These are phyloP conservation scores for Zygotorulaspora mrakii DNA, from an alignment of 1,139 yeast species.

Conservation along the genomic window DNA sequence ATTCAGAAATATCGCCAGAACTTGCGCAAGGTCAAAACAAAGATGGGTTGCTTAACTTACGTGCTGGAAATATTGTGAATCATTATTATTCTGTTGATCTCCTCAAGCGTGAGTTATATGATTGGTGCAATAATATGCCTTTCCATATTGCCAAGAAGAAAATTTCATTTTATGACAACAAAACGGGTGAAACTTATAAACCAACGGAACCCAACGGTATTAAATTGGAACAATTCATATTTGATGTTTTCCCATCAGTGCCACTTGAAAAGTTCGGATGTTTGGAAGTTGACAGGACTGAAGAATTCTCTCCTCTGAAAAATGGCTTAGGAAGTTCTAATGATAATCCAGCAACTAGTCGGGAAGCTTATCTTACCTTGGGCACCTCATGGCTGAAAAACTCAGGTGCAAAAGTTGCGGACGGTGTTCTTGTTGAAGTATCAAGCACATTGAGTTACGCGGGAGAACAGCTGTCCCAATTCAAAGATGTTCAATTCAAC, in stretches of 20 bases:
- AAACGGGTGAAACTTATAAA: constrained; percentile 47
- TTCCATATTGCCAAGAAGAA: constrained; percentile 93
- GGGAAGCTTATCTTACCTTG: constrained; percentile 58
- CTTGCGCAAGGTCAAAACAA: constrained; percentile 62
- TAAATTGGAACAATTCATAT: constrained; percentile 93
- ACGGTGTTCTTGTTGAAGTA: constrained; percentile 66
- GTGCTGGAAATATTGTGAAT: constrained; percentile 97
- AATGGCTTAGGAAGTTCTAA: constrained; percentile 78
- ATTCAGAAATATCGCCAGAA: constrained; percentile 79
- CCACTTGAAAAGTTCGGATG: constrained; percentile 77
- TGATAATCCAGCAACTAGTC: constrained; percentile 85
- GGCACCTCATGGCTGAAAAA: constrained; percentile 72
- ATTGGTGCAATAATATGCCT: constrained; percentile 76
- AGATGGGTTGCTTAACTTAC: constrained; percentile 58
- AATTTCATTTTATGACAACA: constrained; percentile 55
- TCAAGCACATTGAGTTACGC: constrained; percentile 68
- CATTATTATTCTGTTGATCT: constrained; percentile 87
- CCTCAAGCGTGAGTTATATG: constrained; percentile 53
- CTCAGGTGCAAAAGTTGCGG: constrained; percentile 62
- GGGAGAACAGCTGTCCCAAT: constrained; percentile 76
- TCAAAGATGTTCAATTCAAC: constrained; percentile 49
- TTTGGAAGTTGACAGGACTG: constrained; percentile 78
- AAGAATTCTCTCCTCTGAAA: constrained; percentile 91
- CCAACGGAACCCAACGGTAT: constrained; percentile 84
- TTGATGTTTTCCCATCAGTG: constrained; percentile 88